These are phyloP conservation scores for Barnettozyma californica DNA, from an alignment of 805 yeast genomes.

Conservation along the genomic window DNA sequence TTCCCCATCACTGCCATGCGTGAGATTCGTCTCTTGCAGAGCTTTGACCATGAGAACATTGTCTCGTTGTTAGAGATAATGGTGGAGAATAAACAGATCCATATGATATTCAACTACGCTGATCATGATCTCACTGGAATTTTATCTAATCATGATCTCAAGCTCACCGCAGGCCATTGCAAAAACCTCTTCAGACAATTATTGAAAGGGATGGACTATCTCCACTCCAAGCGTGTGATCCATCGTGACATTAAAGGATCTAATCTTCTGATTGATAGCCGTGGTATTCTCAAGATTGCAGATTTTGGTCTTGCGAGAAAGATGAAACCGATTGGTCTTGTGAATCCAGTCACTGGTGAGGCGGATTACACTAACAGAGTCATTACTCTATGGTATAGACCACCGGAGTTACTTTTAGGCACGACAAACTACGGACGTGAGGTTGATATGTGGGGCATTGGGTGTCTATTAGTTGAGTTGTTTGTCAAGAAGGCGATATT, in stretches of 20 bases:
- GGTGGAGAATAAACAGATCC: conserved; percentile 68
- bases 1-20: conserved; percentile 94
- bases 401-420: conserved; percentile 89
- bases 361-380: conserved; percentile 93
- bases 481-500: conserved; percentile 72
- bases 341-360: conserved; percentile 30
- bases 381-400: conserved; percentile 95
- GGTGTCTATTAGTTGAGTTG: conserved; percentile 82
- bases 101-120: conserved; percentile 90
- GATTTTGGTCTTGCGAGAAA: conserved; percentile 81
- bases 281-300: conserved; percentile 64
- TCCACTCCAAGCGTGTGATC: conserved; percentile 62
- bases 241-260: conserved; percentile 85
- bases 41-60: conserved; percentile 75
- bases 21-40: conserved; percentile 81
- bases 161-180: conserved; percentile 55
- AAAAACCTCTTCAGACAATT: conserved; percentile 64
- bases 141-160: conserved; percentile 66
- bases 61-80: conserved; percentile 84
- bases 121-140: conserved; percentile 92
- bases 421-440: conserved; percentile 86
- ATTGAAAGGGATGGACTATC: conserved; percentile 60
- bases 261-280: conserved; percentile 58
- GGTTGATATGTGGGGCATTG: conserved; percentile 96
- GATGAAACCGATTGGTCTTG: conserved; percentile 51